A percentile compares a stretch with the other conserved stretches of the same genome.
Conservation (phyloP, 2,329 filamentous ascomycete genomes). For the Tolypocladium album region DNA sequence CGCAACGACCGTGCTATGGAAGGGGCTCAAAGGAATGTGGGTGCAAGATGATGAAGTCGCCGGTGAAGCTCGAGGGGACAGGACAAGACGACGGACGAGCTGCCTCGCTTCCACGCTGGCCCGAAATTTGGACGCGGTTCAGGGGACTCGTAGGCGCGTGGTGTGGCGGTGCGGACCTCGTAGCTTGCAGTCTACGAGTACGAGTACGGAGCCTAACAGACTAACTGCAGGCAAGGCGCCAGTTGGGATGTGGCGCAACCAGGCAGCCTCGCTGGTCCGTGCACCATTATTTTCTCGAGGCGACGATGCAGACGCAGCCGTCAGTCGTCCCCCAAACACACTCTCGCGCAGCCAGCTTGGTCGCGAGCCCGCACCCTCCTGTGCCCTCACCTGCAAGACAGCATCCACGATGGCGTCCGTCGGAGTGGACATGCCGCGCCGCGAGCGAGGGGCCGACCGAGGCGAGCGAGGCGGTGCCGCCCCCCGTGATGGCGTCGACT, state of each 20-base stretch:
- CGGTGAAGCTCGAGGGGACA: background rate
- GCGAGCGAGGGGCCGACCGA: slow-evolving; percentile 26
- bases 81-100: too few relatives aligned
- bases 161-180: background rate
- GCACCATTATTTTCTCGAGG: slow-evolving; percentile 12
- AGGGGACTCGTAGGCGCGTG: background rate
- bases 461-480: background rate
- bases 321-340: background rate
- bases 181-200: too few relatives aligned
- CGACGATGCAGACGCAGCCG: background rate
- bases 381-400: background rate
- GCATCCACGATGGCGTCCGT: slow-evolving; percentile 30
- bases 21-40: slow-evolving; percentile 3
- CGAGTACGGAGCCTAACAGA: too few relatives aligned
- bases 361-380: background rate
- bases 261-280: slow-evolving; percentile 8
- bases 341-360: background rate
- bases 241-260: background rate
- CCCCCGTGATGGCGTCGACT: slow-evolving; percentile 35
- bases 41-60: background rate
- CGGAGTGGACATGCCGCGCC: slow-evolving; percentile 28
- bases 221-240: background rate
- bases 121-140: slow-evolving; percentile 2
- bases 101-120: slow-evolving; percentile 6
- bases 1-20: slow-evolving; percentile 1